Percentiles rank a stretch among this genome's conserved stretches.
phyloP scores from a whole-genome alignment of 2,329 filamentous ascomycete genomes.

The Colletotrichum tofieldiae region DNA sequence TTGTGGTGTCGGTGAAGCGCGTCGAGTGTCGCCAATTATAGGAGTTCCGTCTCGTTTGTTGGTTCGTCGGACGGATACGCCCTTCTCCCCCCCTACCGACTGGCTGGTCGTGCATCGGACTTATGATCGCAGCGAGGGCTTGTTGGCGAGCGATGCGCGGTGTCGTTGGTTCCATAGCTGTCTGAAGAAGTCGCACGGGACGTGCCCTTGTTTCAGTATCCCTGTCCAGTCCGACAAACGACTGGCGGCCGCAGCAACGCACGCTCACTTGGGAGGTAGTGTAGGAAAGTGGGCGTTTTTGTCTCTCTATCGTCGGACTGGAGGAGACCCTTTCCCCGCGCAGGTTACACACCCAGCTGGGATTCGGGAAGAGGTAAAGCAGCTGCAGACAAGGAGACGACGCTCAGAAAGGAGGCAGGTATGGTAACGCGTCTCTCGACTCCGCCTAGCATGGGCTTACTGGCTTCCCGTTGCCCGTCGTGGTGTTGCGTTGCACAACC shows the following conservation, averaged over 20 bases:
- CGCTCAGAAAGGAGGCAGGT: constrained; percentile 15
- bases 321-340: background rate
- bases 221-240: constrained; percentile 1
- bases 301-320: background rate
- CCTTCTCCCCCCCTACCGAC: background rate
- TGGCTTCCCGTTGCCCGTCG: constrained; percentile 1
- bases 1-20: background rate
- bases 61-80: constrained; percentile 5
- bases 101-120: background rate
- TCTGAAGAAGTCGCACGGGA: constrained; percentile 41
- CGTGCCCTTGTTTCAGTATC: constrained; percentile 34
- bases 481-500: background rate
- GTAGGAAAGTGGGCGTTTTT: background rate
- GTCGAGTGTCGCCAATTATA: constrained; percentile 10
- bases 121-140: background rate
- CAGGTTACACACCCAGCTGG: background rate
- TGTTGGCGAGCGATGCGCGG: background rate
- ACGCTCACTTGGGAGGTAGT: background rate
- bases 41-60: background rate
- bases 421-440: constrained; percentile 36
- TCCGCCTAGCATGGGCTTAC: constrained; percentile 22
- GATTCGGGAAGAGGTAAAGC: background rate
- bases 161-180: constrained; percentile 43
- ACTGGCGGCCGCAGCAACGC: background rate
- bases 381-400: background rate